Evolutionary conservation across 163 green algal species (phyloP), one percentile per base, ranked within the genome.

Genomic region (Scenedesmus sp.): DNA sequence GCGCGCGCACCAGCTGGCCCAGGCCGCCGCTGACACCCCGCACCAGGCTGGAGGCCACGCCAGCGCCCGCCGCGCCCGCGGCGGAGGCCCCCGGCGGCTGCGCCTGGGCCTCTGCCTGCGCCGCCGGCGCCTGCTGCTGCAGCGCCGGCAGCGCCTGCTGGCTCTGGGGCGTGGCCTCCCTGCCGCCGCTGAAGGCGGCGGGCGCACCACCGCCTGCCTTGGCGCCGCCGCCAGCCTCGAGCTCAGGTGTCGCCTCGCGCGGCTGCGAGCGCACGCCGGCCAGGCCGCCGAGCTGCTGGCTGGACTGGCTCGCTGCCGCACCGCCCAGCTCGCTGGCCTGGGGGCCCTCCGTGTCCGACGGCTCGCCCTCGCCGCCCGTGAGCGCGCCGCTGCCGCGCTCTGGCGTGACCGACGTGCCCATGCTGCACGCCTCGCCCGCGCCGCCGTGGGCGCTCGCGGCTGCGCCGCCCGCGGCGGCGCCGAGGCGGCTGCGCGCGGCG

Each of bases 271-370:
- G 36, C 33, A 36, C 39, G 62, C 62, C 39, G 63, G 10, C 54
- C 34, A n/a, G 42, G 45, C 42, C 29, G 4, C 48, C 70, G 6
- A 70, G 18, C 26, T 80, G 71, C 45, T 64, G 58, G 14, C 71
- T 80, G 13, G 71, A 80, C 71, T 80, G 71, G 33, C 71, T 80
- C n/a, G 58, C 71, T 26, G 33, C 71, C 33, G 71, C 56, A 0
- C 71, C 71, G 2, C 71, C 62, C 6, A 80, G 44, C 14, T 63
- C 71, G 7, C 39, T 63, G 0, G 26, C 18, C 20, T 56, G 26
- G 10, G 58, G 60, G 36, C 69, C 66, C 36, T 67, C 31, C n/a
- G 64, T 53, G 13, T 29, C 15, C 11, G 65, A 75, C 26, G 48
- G 9, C 2, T 50, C 65, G 15, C 5, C 65, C 7, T 26, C 28